Evolutionary conservation across 768 basidiomycete genomes (phyloP).

Genomic region (Cantharellus cinnabarinus): DNA sequence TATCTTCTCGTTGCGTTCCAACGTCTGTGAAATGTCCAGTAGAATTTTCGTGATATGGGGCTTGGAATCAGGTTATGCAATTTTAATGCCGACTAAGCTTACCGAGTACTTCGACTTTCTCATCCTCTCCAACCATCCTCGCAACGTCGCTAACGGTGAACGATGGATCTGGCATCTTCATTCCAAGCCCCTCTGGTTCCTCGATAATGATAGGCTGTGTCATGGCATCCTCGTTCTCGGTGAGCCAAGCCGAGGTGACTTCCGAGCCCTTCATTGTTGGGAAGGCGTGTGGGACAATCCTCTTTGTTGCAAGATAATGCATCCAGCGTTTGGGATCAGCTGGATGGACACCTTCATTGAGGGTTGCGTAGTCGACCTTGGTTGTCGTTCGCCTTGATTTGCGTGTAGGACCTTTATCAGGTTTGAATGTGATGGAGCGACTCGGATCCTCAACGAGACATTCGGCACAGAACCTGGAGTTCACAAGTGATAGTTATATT

Average conservation of each 20-base stretch:
- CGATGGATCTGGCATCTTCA: constrained; percentile 51
- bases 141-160: constrained; percentile 70
- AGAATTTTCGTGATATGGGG: background rate
- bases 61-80: background rate
- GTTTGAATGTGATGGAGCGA: constrained; percentile 50
- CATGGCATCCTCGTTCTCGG: constrained; percentile 50
- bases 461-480: constrained; percentile 44
- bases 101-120: constrained; percentile 85
- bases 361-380: constrained; percentile 55
- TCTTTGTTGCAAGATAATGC: constrained; percentile 45
- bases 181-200: constrained; percentile 60
- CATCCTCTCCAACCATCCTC: constrained; percentile 53
- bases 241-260: constrained; percentile 55
- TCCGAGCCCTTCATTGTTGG: constrained; percentile 44
- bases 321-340: constrained; percentile 32
- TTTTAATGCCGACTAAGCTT: constrained; percentile 12
- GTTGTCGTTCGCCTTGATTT: constrained; percentile 50
- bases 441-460: constrained; percentile 41
- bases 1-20: constrained; percentile 61
- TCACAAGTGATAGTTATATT: background rate
- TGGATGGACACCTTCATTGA: constrained; percentile 37
- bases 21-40: constrained; percentile 31
- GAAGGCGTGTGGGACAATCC: constrained; percentile 42
- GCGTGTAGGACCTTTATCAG: constrained; percentile 32
- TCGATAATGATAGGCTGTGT: constrained; percentile 69